Percentiles rank a stretch among this genome's conserved stretches.
Evolutionary conservation across 2,329 filamentous ascomycete genomes (phyloP).

Genomic region (Herpotrichia juniperi): DNA sequence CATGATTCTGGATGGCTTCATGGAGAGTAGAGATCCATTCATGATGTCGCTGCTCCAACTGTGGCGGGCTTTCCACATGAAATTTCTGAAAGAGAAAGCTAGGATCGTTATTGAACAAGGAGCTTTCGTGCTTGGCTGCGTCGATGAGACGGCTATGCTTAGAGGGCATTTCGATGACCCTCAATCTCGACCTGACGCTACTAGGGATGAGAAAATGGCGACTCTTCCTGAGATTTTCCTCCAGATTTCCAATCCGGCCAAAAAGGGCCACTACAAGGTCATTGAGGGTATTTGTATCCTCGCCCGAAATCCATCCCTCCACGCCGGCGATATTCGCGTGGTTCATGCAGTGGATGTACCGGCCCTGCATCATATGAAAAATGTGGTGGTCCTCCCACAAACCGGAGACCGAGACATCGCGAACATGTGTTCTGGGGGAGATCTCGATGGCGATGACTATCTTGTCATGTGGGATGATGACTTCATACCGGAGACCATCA

Average conservation of each 20-base stretch:
- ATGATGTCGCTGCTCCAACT: slow-evolving; percentile 77
- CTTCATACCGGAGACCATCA: slow-evolving; percentile 69
- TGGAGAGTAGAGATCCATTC: slow-evolving; percentile 77
- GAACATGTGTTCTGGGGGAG: slow-evolving; percentile 95
- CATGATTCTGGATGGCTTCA: slow-evolving; percentile 82
- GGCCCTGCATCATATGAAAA: slow-evolving; percentile 74
- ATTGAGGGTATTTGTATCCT: slow-evolving; percentile 81
- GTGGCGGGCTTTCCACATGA: slow-evolving; percentile 89
- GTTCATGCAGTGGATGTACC: slow-evolving; percentile 81
- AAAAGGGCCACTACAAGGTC: slow-evolving; percentile 63
- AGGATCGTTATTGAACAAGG: slow-evolving; percentile 81
- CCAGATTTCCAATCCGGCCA: slow-evolving; percentile 70
- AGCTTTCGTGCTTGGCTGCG: slow-evolving; percentile 85
- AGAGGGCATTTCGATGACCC: slow-evolving; percentile 69
- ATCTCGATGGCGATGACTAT: slow-evolving; percentile 95
- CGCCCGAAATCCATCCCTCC: slow-evolving; percentile 90
- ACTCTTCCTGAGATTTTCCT: slow-evolving; percentile 85
- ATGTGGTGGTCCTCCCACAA: slow-evolving; percentile 87
- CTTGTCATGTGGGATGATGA: slow-evolving; percentile 88
- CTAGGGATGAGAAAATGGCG: slow-evolving; percentile 47
- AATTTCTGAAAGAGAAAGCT: slow-evolving; percentile 90
- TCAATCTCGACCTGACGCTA: slow-evolving; percentile 51
- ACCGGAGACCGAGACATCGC: slow-evolving; percentile 83
- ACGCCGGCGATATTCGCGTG: slow-evolving; percentile 88
- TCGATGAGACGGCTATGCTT: slow-evolving; percentile 81